Percentiles rank a stretch among this genome's conserved stretches.
Evolutionary conservation across 2,329 filamentous ascomycete species (phyloP).

Genomic region (Onygenales sp.): DNA sequence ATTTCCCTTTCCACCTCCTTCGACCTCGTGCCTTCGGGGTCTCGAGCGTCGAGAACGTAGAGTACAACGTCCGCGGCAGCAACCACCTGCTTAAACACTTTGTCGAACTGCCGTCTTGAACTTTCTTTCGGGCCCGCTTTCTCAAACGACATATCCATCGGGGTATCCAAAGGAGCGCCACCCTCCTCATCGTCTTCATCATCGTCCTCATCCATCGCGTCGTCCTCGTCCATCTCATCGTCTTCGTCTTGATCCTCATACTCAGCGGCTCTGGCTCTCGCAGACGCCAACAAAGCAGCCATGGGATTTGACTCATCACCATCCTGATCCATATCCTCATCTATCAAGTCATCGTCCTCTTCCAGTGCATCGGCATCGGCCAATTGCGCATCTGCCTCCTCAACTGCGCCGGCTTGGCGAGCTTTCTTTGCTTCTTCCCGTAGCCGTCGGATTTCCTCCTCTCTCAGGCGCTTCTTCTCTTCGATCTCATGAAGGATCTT

Average conservation of each 20-base stretch:
- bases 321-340: slow-evolving; percentile 48
- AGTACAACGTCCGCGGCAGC: slow-evolving; percentile 83
- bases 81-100: slow-evolving; percentile 88
- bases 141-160: slow-evolving; percentile 37
- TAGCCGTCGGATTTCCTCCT: slow-evolving; percentile 63
- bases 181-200: slow-evolving; percentile 39
- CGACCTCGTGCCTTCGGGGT: slow-evolving; percentile 83
- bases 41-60: slow-evolving; percentile 86
- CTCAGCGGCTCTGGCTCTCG: slow-evolving; percentile 64
- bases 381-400: slow-evolving; percentile 20
- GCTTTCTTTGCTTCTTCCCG: slow-evolving; percentile 53
- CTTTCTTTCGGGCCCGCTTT: slow-evolving; percentile 38
- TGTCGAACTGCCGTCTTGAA: slow-evolving; percentile 84
- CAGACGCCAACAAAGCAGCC: slow-evolving; percentile 82
- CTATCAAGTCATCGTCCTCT: slow-evolving; percentile 39
- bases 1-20: slow-evolving; percentile 83
- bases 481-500: slow-evolving; percentile 91
- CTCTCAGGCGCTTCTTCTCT: slow-evolving; percentile 70
- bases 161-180: slow-evolving; percentile 42
- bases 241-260: slow-evolving; percentile 60
- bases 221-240: slow-evolving; percentile 35
- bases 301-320: slow-evolving; percentile 72
- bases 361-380: slow-evolving; percentile 24
- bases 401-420: slow-evolving; percentile 30
- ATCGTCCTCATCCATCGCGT: slow-evolving; percentile 39